phyloP scores from a whole-genome alignment of 352 stramenopile genomes.

The Phytophthora rubi region DNA sequence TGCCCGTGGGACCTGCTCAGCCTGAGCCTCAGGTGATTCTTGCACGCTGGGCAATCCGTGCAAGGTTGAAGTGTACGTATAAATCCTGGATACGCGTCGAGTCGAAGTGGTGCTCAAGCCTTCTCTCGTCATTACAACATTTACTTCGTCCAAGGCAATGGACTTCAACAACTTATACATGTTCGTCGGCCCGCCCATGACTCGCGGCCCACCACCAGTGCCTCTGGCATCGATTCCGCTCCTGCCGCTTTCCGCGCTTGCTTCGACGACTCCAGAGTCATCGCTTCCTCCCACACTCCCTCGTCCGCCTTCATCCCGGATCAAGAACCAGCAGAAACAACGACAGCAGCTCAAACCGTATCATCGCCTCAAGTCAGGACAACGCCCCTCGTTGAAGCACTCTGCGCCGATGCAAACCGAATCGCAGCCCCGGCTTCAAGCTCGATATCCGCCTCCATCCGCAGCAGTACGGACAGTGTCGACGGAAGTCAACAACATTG shows the following conservation, averaged over 20 bases:
- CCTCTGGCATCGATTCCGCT: constrained; percentile 9
- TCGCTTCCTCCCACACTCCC: constrained; percentile 29
- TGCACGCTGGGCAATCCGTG: not conserved
- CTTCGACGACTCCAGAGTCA: constrained; percentile 8
- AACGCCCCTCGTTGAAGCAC: constrained; percentile 2
- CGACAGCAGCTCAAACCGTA: constrained; percentile 22
- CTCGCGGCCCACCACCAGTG: constrained; percentile 29
- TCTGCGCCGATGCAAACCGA: not conserved
- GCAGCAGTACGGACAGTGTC: too few species aligned
- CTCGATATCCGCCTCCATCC: not conserved
- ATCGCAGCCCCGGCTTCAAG: not conserved
- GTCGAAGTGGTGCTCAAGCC: not conserved
- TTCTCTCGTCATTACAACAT: constrained; percentile 24
- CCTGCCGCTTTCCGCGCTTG: not conserved
- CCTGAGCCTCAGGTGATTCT: too few species aligned
- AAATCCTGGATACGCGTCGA: too few species aligned
- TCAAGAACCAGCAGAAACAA: constrained; percentile 27
- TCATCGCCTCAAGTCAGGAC: constrained; percentile 25
- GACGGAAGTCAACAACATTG: not conserved
- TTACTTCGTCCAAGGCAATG: constrained; percentile 24
- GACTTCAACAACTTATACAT: constrained; percentile 38
- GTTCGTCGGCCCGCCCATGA: constrained; percentile 41
- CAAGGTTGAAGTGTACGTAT: not conserved
- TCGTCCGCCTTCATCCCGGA: constrained; percentile 12
- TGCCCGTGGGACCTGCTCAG: too few species aligned